phyloP scores from a whole-genome alignment of 352 stramenopile species.

The Globisporangium barbulae region DNA sequence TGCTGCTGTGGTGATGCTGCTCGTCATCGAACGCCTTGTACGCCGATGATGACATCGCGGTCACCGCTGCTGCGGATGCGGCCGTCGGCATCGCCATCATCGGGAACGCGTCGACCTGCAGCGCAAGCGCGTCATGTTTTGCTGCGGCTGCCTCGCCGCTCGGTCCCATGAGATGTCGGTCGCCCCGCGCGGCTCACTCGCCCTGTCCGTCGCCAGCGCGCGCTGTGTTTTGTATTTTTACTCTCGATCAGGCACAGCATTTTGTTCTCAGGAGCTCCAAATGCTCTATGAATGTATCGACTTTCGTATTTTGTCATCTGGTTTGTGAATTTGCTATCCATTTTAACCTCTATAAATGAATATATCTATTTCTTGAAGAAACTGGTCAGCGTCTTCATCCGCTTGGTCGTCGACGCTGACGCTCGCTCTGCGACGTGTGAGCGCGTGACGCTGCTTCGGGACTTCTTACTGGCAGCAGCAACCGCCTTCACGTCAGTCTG shows the following conservation, averaged over 20 bases:
- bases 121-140: constrained; percentile 5
- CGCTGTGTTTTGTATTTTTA: constrained; percentile 2
- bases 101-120: constrained; percentile 16
- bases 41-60: not conserved
- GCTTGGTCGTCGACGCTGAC: constrained; percentile 24
- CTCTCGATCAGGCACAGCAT: not conserved
- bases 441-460: constrained; percentile 15
- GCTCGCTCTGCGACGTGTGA: constrained; percentile 41
- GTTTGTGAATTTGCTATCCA: not conserved
- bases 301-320: not conserved
- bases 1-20: not conserved
- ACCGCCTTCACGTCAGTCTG: not conserved
- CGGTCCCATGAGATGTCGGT: constrained; percentile 11
- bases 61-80: not conserved
- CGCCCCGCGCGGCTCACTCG: constrained; percentile 7
- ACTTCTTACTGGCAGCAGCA: constrained; percentile 12
- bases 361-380: constrained; percentile 64
- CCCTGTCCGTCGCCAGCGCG: not conserved
- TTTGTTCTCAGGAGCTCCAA: constrained; percentile 4
- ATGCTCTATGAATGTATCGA: not conserved
- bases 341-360: constrained; percentile 15
- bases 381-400: constrained; percentile 52
- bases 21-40: constrained; percentile 1
- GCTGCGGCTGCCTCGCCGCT: constrained; percentile 5
- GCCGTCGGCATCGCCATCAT: not conserved